Evolutionary conservation across 345 rosid genomes (phyloP).

Genomic region (Cardamine chenopodiifolia): DNA sequence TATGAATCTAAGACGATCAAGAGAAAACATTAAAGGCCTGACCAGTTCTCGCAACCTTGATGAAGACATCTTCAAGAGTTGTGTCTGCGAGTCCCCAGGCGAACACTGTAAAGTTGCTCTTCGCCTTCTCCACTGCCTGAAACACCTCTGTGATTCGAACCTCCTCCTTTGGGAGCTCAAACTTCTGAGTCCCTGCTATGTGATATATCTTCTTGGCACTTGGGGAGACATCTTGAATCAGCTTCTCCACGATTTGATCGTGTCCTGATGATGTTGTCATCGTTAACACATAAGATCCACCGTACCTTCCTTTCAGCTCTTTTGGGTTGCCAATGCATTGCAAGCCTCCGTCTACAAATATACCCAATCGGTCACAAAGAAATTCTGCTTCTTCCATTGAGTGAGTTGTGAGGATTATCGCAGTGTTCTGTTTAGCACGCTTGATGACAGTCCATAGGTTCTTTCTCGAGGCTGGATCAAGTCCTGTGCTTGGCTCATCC

Average conservation of each 20-base stretch:
- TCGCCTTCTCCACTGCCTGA: conserved; percentile 79
- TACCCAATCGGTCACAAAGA: conserved; percentile 85
- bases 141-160: conserved; percentile 75
- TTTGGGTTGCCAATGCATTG: conserved; percentile 95
- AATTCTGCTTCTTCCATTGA: conserved; percentile 99
- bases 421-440: conserved; percentile 76
- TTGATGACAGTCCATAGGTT: conserved; percentile 87
- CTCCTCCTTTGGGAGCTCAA: conserved; percentile 84
- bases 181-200: conserved; percentile 90
- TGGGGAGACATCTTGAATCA: conserved; percentile 65
- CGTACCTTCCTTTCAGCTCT: conserved; percentile 86
- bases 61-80: conserved; percentile 95
- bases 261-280: conserved; percentile 73
- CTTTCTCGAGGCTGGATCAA: conserved; percentile 96
- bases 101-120: conserved; percentile 67
- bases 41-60: conserved; percentile 74
- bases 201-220: conserved; percentile 76
- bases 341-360: conserved; percentile 83
- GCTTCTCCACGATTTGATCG: conserved; percentile 67
- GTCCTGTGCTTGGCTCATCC: conserved; percentile 99
- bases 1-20: conserved; percentile 37
- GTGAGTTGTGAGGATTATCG: conserved; percentile 90
- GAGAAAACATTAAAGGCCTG: conserved; percentile 59
- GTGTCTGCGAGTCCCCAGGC: conserved; percentile 98
- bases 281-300: conserved; percentile 81